These are phyloP conservation scores for Pseudogymnoascus sp. DNA, from an alignment of 2,329 filamentous ascomycete species.

Conservation along the genomic window DNA sequence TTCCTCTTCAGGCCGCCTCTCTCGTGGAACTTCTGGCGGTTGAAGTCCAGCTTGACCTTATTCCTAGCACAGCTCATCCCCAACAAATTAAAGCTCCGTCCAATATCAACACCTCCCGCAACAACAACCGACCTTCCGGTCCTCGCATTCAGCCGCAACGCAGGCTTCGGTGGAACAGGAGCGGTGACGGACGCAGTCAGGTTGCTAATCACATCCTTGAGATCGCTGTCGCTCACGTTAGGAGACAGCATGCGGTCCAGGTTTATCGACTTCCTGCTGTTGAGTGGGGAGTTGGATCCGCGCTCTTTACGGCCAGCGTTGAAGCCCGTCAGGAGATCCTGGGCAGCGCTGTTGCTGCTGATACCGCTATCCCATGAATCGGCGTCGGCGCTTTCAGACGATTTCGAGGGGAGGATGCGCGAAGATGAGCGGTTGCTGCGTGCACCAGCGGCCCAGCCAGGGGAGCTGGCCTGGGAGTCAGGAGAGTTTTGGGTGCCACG, in stretches of 20 bases:
- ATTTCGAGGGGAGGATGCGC: background rate
- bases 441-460: background rate
- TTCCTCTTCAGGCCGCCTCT: conserved; percentile 69
- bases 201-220: conserved; percentile 7
- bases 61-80: conserved; percentile 44
- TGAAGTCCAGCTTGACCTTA: conserved; percentile 46
- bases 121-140: conserved; percentile 22
- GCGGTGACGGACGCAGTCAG: conserved; percentile 12
- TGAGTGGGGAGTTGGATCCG: background rate
- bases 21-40: conserved; percentile 64
- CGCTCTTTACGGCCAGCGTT: conserved; percentile 7
- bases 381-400: background rate
- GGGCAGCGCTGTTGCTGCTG: background rate
- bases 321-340: conserved; percentile 3
- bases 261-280: background rate
- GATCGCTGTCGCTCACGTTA: background rate
- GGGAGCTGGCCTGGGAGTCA: background rate
- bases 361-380: conserved; percentile 1
- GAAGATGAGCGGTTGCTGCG: background rate
- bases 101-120: conserved; percentile 20
- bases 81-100: conserved; percentile 27
- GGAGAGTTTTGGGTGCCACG: background rate
- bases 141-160: conserved; percentile 21
- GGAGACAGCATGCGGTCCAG: background rate
- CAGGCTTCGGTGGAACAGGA: conserved; percentile 41